A percentile compares a stretch with the other conserved stretches of the same genome.
Conservation (phyloP, 257 asterid genomes). For the Phtheirospermum japonicum region DNA sequence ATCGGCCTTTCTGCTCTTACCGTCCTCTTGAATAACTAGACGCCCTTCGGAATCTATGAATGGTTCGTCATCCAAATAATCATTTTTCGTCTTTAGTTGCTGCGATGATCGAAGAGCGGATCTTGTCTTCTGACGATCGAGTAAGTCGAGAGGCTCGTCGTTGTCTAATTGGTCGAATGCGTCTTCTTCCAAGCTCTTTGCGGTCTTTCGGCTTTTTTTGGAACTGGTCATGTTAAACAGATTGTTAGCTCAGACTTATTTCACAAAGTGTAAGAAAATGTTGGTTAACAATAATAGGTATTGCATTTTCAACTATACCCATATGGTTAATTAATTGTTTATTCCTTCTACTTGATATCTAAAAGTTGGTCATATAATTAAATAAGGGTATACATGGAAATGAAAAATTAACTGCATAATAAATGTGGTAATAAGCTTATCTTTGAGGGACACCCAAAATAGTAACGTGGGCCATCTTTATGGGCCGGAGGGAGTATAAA, state of each 20-base stretch:
- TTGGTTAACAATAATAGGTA: no score
- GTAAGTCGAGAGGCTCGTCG: conserved; percentile 91
- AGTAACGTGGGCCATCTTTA: no score
- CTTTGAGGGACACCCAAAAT: no score
- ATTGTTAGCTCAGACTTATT: background rate
- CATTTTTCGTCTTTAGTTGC: conserved; percentile 41
- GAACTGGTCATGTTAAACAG: conserved; percentile 40
- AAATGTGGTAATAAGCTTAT: no score
- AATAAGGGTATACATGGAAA: no score
- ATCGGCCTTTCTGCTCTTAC: conserved; percentile 39
- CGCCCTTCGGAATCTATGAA: conserved; percentile 84
- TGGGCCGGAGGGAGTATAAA: no score
- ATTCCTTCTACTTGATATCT: no score
- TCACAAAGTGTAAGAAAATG: no score
- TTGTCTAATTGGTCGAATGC: conserved; percentile 70
- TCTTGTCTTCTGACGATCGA: conserved; percentile 70
- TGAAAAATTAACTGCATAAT: no score
- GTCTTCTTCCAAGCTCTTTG: conserved; percentile 84
- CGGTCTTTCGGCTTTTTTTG: conserved; percentile 51
- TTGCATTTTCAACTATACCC: no score
- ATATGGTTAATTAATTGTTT: no score
- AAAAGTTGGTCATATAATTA: no score
- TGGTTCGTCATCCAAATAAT: conserved; percentile 81
- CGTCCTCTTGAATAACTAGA: conserved; percentile 59
- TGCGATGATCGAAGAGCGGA: conserved; percentile 76